phyloP scores from a whole-genome alignment of 148 eudicot species.

The Fagopyrum tataricum region DNA sequence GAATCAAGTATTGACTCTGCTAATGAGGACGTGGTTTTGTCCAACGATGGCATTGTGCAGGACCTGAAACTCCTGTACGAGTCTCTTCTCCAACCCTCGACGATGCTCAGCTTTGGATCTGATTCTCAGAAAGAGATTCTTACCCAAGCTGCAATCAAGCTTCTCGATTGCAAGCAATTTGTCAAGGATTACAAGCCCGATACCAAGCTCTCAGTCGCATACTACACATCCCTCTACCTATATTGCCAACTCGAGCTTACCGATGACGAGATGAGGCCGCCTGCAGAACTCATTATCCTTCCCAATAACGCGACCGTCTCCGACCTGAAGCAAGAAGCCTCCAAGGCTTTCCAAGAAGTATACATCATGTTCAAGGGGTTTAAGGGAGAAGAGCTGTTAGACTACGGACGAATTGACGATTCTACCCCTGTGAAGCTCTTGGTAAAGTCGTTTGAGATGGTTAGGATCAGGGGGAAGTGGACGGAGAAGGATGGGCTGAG shows the following conservation, averaged over 20 bases:
- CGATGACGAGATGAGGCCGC: conserved; percentile 33
- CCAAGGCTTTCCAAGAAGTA: conserved; percentile 70
- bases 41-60: conserved; percentile 43
- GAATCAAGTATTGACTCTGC: conserved; percentile 31
- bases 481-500: conserved; percentile 38
- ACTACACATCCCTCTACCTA: conserved; percentile 31
- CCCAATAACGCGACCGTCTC: conserved; percentile 53
- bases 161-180: conserved; percentile 95
- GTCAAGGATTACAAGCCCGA: conserved; percentile 68
- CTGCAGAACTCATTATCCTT: conserved; percentile 55
- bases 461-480: conserved; percentile 50
- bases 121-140: conserved; percentile 29
- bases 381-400: conserved; percentile 64
- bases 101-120: conserved; percentile 40
- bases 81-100: conserved; percentile 52
- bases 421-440: conserved; percentile 77
- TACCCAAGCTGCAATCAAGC: conserved; percentile 46
- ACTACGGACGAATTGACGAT: conserved; percentile 63
- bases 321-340: conserved; percentile 68
- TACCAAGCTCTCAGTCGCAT: conserved; percentile 15
- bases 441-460: conserved; percentile 38
- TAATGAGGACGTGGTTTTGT: conserved; percentile 16
- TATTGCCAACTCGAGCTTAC: conserved; percentile 57
- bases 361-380: conserved; percentile 72
- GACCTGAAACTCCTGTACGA: conserved; percentile 67